Conservation (phyloP, 768 basidiomycete genomes). For the Cystofilobasidium macerans region DNA sequence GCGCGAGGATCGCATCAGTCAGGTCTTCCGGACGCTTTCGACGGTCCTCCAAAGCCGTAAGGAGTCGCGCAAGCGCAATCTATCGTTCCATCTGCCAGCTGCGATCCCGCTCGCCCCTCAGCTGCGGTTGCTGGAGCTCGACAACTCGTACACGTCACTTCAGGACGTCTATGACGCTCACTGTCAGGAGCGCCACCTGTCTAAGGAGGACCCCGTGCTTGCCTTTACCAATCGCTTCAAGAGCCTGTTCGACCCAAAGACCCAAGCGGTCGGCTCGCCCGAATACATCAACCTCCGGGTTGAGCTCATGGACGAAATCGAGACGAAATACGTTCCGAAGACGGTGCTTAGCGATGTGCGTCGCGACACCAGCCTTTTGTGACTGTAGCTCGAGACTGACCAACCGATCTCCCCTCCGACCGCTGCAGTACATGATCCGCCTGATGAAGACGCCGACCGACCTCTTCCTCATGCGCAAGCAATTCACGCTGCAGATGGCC, state of each 20-base stretch:
- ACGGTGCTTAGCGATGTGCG: constrained; percentile 69
- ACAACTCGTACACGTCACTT: constrained; percentile 78
- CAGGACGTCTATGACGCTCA: constrained; percentile 91
- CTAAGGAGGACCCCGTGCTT: constrained; percentile 77
- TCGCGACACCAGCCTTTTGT: constrained; percentile 21
- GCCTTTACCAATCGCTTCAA: constrained; percentile 72
- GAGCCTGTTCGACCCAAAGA: constrained; percentile 34
- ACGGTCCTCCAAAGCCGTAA: constrained; percentile 67
- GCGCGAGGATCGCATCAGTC: constrained; percentile 39
- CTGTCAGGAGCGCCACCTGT: constrained; percentile 61
- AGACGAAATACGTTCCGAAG: constrained; percentile 77
- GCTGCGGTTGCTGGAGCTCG: constrained; percentile 77
- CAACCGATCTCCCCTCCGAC: background rate
- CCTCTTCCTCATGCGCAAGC: constrained; percentile 94
- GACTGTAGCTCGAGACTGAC: constrained; percentile 6
- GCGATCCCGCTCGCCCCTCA: constrained; percentile 66
- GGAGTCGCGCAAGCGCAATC: constrained; percentile 81
- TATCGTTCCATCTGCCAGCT: constrained; percentile 81
- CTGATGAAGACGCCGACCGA: constrained; percentile 74
- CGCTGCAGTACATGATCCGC: constrained; percentile 69
- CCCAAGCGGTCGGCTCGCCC: constrained; percentile 32
- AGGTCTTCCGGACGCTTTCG: constrained; percentile 27
- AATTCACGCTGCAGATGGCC: constrained; percentile 83
- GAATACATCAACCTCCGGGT: constrained; percentile 55
- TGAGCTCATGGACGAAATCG: constrained; percentile 79